Evolutionary conservation across 331 rosid species (phyloP).

Genomic region (Phaseolus coccineus): DNA sequence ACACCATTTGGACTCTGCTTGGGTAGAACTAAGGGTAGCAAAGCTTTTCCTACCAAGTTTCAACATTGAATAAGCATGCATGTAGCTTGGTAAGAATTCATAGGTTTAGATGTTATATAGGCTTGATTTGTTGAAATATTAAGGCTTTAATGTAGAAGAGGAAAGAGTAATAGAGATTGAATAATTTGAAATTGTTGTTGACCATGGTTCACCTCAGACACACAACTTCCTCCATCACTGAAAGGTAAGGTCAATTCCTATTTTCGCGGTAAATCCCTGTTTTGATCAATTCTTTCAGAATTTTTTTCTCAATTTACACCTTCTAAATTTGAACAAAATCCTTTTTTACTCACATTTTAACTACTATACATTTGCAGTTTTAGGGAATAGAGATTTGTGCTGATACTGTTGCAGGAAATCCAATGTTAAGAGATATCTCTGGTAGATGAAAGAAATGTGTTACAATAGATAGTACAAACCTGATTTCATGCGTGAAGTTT

Average conservation of each 20-base stretch:
- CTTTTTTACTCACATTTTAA: not conserved
- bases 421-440: not conserved
- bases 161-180: not conserved
- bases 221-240: not conserved
- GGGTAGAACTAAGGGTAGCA: not conserved
- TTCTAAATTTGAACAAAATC: not conserved
- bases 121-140: not conserved
- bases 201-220: not conserved
- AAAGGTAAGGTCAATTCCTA: not conserved
- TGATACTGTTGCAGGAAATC: not conserved
- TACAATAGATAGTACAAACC: not conserved
- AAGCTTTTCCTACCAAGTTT: not conserved
- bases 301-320: not conserved
- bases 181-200: conserved; percentile 4
- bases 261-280: not conserved
- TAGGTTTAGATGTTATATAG: not conserved
- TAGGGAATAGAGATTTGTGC: not conserved
- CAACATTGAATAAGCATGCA: not conserved
- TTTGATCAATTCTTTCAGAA: not conserved
- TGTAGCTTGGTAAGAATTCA: conserved; percentile 3
- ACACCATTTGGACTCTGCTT: not conserved
- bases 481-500: not conserved
- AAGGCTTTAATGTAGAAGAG: not conserved
- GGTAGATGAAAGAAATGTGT: not conserved
- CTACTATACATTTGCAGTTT: not conserved